Evolutionary conservation across 257 asterid genomes (phyloP).

Genomic region (Thymus mandschuricus): DNA sequence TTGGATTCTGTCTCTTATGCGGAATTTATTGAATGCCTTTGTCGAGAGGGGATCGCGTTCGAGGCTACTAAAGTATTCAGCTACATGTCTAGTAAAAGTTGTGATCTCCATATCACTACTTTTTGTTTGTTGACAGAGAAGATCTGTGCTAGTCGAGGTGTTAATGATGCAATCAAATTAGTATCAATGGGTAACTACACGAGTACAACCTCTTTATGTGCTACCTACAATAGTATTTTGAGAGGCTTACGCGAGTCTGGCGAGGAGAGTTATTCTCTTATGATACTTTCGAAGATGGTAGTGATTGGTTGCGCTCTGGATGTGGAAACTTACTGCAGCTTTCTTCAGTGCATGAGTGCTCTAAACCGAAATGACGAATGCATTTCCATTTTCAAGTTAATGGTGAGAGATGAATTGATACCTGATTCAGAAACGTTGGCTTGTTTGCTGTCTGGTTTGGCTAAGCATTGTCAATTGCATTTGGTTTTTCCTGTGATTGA

Average conservation of each 20-base stretch:
- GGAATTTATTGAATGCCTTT: constrained; percentile 59
- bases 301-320: constrained; percentile 52
- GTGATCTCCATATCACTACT: constrained; percentile 43
- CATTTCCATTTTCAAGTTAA: constrained; percentile 47
- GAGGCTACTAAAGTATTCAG: constrained; percentile 60
- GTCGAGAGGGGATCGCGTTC: constrained; percentile 41
- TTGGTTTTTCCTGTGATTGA: constrained; percentile 49
- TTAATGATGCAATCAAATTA: constrained; percentile 46
- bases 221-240: constrained; percentile 56
- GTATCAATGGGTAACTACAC: constrained; percentile 44
- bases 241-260: constrained; percentile 46
- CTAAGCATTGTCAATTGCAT: constrained; percentile 49
- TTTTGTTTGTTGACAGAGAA: constrained; percentile 55
- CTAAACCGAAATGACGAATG: constrained; percentile 38
- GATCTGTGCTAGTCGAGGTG: constrained; percentile 47
- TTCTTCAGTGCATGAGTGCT: constrained; percentile 48
- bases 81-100: constrained; percentile 59
- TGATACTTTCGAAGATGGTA: constrained; percentile 61
- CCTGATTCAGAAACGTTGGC: constrained; percentile 58
- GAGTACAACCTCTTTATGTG: constrained; percentile 36
- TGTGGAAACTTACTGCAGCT: constrained; percentile 53
- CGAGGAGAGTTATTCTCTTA: constrained; percentile 31
- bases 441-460: constrained; percentile 50
- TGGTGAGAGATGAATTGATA: constrained; percentile 51
- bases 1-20: constrained; percentile 61